Evolutionary conservation across 805 yeast genomes (phyloP).

Genomic region (Candida andamanensis): DNA sequence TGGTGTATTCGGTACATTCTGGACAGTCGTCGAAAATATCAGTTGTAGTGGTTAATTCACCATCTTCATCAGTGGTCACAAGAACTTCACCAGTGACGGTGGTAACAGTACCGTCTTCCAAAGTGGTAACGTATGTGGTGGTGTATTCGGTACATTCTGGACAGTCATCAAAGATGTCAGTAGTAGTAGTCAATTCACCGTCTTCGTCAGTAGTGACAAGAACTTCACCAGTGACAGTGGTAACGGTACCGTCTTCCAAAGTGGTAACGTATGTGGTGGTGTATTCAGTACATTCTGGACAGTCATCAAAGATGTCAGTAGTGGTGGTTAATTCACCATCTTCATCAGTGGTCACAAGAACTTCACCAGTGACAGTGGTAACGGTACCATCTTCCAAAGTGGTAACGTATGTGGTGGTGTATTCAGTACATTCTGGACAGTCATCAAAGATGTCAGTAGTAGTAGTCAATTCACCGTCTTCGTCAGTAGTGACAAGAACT

Average conservation of each 20-base stretch:
- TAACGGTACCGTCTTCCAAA: constrained; percentile 10
- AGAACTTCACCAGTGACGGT: constrained; percentile 14
- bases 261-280: constrained; percentile 12
- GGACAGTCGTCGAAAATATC: constrained; percentile 5
- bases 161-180: constrained; percentile 4
- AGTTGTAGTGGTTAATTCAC: constrained; percentile 6
- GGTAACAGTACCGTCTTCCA: constrained; percentile 9
- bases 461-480: constrained; percentile 4
- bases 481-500: constrained; percentile 5
- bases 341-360: constrained; percentile 8
- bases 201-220: constrained; percentile 13
- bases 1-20: constrained; percentile 6
- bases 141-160: constrained; percentile 14
- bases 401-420: constrained; percentile 9
- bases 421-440: constrained; percentile 3
- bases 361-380: constrained; percentile 11
- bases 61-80: constrained; percentile 13
- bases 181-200: constrained; percentile 7
- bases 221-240: constrained; percentile 13
- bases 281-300: constrained; percentile 14
- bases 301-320: constrained; percentile 3
- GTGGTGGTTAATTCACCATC: constrained; percentile 4
- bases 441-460: constrained; percentile 1
- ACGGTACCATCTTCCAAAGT: constrained; percentile 11
- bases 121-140: constrained; percentile 11